Conservation (phyloP, 208 protist genomes). For the Trichomonas tenax region DNA sequence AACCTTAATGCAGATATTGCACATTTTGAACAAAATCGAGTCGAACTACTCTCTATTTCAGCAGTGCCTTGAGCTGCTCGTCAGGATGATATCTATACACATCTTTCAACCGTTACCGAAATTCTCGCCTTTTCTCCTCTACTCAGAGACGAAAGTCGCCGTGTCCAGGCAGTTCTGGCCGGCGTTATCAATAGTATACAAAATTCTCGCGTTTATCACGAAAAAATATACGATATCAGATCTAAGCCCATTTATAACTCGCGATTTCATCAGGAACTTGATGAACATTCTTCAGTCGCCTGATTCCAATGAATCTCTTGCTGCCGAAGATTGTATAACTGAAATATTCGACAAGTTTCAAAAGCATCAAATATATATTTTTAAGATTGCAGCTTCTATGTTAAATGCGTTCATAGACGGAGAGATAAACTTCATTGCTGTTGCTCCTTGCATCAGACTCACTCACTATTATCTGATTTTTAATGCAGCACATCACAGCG, state of each 20-base stretch:
- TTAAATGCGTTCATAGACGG: background rate
- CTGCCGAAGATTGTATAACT: background rate
- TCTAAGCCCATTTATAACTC: background rate
- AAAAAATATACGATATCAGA: background rate
- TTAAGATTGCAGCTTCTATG: background rate
- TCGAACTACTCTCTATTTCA: background rate
- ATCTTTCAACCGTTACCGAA: background rate
- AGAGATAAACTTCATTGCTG: background rate
- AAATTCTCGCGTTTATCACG: background rate
- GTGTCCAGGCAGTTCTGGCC: background rate
- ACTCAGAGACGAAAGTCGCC: background rate
- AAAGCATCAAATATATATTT: background rate
- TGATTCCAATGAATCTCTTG: background rate
- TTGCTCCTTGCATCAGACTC: background rate
- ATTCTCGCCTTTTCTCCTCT: background rate
- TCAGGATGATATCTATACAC: background rate
- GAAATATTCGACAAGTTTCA: background rate
- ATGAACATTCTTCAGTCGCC: background rate
- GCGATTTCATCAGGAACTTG: background rate
- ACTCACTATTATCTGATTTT: background rate
- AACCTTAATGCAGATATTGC: background rate
- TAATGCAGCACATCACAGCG: background rate
- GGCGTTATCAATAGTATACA: background rate
- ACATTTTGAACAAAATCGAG: background rate
- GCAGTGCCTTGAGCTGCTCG: background rate